Evolutionary conservation across 139 green algal genomes (phyloP).

Genomic region (Gonium pectorale): DNA sequence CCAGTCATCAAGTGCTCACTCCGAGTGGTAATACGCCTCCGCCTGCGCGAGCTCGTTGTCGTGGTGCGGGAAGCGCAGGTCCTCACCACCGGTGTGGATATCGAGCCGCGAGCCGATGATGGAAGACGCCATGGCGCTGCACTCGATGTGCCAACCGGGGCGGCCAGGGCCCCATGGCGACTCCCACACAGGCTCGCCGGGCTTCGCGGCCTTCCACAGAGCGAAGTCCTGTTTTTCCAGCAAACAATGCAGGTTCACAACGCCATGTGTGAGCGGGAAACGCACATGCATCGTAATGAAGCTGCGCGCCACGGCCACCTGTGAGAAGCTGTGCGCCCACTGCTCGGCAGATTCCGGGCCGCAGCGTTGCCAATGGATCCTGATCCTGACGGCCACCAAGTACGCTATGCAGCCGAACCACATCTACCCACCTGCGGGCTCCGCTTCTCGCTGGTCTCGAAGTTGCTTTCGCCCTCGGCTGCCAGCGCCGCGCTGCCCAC

Average conservation of each 20-base stretch:
- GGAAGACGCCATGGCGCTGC: conserved; percentile 93
- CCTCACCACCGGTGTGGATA: conserved; percentile 95
- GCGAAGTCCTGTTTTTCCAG: conserved; percentile 97
- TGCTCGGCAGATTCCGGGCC: no score
- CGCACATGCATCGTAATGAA: no score
- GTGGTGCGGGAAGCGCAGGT: conserved; percentile 97
- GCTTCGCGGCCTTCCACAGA: conserved; percentile 96
- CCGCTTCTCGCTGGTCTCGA: conserved; percentile 88
- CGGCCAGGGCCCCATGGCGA: conserved; percentile 92
- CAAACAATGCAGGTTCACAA: no score
- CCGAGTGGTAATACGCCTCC: conserved; percentile 82
- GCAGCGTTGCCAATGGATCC: no score
- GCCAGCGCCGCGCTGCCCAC: conserved; percentile 80
- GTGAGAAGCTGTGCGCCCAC: no score
- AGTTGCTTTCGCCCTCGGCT: conserved; percentile 80
- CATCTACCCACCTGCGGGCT: conserved; percentile 53
- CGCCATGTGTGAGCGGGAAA: no score
- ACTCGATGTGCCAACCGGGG: conserved; percentile 99
- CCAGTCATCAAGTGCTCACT: no score
- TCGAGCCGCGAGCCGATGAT: conserved; percentile 91
- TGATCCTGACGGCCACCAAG: no score
- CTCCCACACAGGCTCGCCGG: conserved; percentile 94
- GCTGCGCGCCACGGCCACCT: no score
- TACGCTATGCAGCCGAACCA: no score
- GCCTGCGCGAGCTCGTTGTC: conserved; percentile 99